Evolutionary conservation across 768 basidiomycete species (phyloP).

Genomic region (Pulveroboletus ravenelii): DNA sequence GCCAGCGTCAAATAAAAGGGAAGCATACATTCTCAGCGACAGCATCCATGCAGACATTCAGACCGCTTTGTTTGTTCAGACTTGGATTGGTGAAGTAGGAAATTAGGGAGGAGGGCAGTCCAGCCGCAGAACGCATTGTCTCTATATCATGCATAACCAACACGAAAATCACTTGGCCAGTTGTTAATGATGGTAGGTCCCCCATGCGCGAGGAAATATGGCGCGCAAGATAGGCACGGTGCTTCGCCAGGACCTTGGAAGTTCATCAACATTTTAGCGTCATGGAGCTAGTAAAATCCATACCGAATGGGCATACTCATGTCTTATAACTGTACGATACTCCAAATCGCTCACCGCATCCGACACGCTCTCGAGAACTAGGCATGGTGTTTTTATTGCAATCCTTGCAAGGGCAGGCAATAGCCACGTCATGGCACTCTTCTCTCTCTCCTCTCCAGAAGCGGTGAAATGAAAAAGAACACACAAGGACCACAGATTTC

Average conservation of each 20-base stretch:
- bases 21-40: conserved; percentile 73
- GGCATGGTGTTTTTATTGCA: conserved; percentile 78
- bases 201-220: conserved; percentile 60
- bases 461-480: conserved; percentile 76
- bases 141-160: conserved; percentile 86
- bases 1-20: not conserved
- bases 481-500: conserved; percentile 93
- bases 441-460: conserved; percentile 40
- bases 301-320: conserved; percentile 77
- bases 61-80: conserved; percentile 62
- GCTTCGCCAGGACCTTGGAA: conserved; percentile 61
- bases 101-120: conserved; percentile 75
- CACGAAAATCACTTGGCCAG: conserved; percentile 83
- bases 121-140: conserved; percentile 74
- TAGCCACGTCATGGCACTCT: conserved; percentile 73
- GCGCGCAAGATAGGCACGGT: conserved; percentile 58
- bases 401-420: conserved; percentile 72
- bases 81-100: conserved; percentile 86
- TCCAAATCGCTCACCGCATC: conserved; percentile 88
- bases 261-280: conserved; percentile 1
- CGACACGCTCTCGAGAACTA: conserved; percentile 76
- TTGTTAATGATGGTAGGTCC: conserved; percentile 69
- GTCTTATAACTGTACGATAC: conserved; percentile 86
- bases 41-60: conserved; percentile 78
- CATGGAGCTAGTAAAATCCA: conserved; percentile 17